Percentiles rank a stretch among this genome's conserved stretches.
Conservation (phyloP, 306 rosid genomes). For the Fragaria vesca region DNA sequence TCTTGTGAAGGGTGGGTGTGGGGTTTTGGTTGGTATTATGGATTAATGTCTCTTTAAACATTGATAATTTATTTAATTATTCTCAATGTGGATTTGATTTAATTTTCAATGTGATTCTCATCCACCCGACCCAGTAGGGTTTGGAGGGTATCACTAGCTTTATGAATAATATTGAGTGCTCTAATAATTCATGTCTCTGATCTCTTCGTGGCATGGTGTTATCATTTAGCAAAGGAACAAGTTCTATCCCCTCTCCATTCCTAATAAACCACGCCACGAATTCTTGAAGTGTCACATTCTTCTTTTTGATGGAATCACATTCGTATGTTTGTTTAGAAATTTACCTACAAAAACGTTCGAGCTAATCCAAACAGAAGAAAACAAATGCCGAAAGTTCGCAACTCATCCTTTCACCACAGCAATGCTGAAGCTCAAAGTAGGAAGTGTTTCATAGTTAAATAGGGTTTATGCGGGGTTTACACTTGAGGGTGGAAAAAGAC, state of each 20-base stretch:
- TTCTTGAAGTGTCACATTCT: not conserved
- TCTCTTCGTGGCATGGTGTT: not conserved
- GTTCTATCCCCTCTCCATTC: not conserved
- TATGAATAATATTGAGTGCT: not conserved
- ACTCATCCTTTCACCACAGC: not conserved
- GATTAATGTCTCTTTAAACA: slow-evolving; percentile 10
- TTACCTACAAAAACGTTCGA: not conserved
- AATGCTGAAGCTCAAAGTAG: not conserved
- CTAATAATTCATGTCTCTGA: not conserved
- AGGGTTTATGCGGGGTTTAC: not conserved
- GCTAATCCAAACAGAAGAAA: not conserved
- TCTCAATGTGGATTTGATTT: slow-evolving; percentile 13
- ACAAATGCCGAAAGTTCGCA: not conserved
- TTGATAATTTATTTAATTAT: not conserved
- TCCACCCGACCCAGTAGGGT: not conserved
- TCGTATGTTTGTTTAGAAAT: not conserved
- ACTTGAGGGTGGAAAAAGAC: not conserved
- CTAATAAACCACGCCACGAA: not conserved
- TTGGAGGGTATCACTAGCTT: not conserved
- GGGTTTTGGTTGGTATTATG: slow-evolving; percentile 15
- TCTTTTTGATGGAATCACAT: not conserved
- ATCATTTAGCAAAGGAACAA: not conserved
- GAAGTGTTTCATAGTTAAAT: not conserved
- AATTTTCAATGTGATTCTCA: not conserved
- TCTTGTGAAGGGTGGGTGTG: not conserved